Evolutionary conservation across 495 filamentous ascomycete genomes (phyloP), one percentile per base, ranked within the genome.

Genomic region (Echria macrotheca): DNA sequence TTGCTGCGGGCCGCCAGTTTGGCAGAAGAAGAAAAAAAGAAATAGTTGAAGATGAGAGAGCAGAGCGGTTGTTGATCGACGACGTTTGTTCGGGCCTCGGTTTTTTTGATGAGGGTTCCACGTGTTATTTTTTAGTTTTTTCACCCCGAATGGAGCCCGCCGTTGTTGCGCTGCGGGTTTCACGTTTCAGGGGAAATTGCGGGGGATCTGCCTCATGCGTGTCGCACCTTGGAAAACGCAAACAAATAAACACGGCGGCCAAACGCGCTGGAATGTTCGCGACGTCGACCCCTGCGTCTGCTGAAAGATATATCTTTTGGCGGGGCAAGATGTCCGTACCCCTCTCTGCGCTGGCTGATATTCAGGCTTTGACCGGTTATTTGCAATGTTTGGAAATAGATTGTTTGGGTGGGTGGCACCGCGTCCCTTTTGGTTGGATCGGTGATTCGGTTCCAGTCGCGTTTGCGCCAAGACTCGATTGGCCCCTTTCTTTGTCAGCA

Each of bases 131-230:
- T n/a, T n/a, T n/a, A n/a, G n/a, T n/a, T n/a, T n/a, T n/a, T n/a
- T n/a, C n/a, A n/a, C n/a, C n/a, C n/a, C n/a, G n/a, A n/a, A n/a
- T n/a, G n/a, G n/a, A n/a, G n/a, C n/a, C n/a, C n/a, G n/a, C n/a
- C n/a, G n/a, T n/a, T n/a, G n/a, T n/a, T n/a, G n/a, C n/a, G n/a
- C n/a, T n/a, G n/a, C n/a, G n/a, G n/a, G n/a, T n/a, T n/a, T n/a
- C n/a, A n/a, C 35, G 36, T 39, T 39, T 39, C 36, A 39, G 36
- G 36, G 36, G 36, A 39, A 39, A 39, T 39, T 39, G 36, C 36
- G 36, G 36, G 36, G 36, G 4, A 19, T 39, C 36, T 39, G 36
- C 36, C 18, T 39, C 36, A 39, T 39, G 36, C 36, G 36, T 39
- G 36, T 39, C 36, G 36, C 36, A 39, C 12, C 12, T 35, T n/a